Percentiles rank a stretch among this genome's conserved stretches.
These are phyloP conservation scores for Leccinum pallidistipes DNA, from an alignment of 1,284 basidiomycete species.

Conservation along the genomic window DNA sequence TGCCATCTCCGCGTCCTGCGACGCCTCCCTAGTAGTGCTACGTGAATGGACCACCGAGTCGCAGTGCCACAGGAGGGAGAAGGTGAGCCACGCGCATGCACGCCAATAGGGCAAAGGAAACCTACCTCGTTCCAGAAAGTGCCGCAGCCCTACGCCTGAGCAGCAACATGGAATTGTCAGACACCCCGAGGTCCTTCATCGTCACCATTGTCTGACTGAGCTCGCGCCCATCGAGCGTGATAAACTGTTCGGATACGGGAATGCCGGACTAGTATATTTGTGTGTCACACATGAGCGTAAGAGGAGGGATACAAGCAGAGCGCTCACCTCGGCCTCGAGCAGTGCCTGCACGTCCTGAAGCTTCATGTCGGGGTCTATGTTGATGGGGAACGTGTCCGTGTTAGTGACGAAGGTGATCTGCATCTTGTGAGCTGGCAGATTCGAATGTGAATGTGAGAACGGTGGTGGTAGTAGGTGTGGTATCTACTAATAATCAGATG, in stretches of 20 bases:
- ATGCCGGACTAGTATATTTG: slow-evolving; percentile 59
- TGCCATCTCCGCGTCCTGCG: slow-evolving; percentile 88
- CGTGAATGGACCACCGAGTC: neutral
- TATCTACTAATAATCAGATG: slow-evolving; percentile 13
- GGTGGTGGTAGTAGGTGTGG: neutral
- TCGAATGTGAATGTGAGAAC: slow-evolving; percentile 2
- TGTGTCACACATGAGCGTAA: neutral
- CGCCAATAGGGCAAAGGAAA: slow-evolving; percentile 1
- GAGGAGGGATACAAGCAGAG: neutral
- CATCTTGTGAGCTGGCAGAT: slow-evolving; percentile 40
- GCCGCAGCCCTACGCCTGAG: slow-evolving; percentile 60
- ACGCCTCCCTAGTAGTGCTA: slow-evolving; percentile 46
- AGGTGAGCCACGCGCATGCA: neutral
- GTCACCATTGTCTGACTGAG: slow-evolving; percentile 64
- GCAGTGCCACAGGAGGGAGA: neutral
- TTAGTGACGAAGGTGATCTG: slow-evolving; percentile 81
- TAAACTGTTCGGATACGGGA: slow-evolving; percentile 66
- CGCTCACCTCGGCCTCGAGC: slow-evolving; percentile 83
- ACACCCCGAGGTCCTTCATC: slow-evolving; percentile 62
- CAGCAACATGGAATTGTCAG: slow-evolving; percentile 62
- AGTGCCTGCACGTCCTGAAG: slow-evolving; percentile 88
- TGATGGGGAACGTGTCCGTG: slow-evolving; percentile 72
- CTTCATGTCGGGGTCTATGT: slow-evolving; percentile 86
- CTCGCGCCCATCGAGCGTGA: slow-evolving; percentile 65
- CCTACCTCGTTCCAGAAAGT: slow-evolving; percentile 61